Evolutionary conservation across 1,139 yeast genomes (phyloP).

Genomic region (Meyerozyma smithsonii): DNA sequence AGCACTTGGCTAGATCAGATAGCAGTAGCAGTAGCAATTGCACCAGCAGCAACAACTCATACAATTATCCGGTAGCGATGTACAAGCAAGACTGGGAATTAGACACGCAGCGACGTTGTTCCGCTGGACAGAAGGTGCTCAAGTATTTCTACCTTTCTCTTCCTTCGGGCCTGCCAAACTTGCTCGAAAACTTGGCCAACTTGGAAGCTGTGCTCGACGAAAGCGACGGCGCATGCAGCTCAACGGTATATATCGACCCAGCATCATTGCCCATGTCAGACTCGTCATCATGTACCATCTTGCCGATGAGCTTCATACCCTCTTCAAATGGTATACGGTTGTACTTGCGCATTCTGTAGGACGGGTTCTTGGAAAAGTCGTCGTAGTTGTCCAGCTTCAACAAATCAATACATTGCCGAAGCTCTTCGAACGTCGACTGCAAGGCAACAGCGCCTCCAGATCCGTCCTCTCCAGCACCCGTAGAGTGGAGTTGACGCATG

Average conservation of each 20-base stretch:
- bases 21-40: too few species aligned
- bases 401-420: constrained; percentile 60
- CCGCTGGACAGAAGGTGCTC: constrained; percentile 95
- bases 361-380: constrained; percentile 42
- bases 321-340: constrained; percentile 58
- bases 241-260: constrained; percentile 16
- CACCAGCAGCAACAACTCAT: too few species aligned
- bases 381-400: constrained; percentile 49
- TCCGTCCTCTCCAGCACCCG: constrained; percentile 15
- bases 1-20: too few species aligned
- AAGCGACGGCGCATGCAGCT: constrained; percentile 20
- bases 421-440: constrained; percentile 52
- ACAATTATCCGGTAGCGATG: constrained; percentile 94
- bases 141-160: constrained; percentile 19
- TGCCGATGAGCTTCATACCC: constrained; percentile 47
- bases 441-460: constrained; percentile 32
- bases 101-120: constrained; percentile 97
- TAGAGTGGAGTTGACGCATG: constrained; percentile 29
- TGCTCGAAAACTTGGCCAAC: constrained; percentile 39
- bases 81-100: constrained; percentile 84
- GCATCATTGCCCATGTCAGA: constrained; percentile 15
- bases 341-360: constrained; percentile 52
- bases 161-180: constrained; percentile 19
- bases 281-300: constrained; percentile 28
- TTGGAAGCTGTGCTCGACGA: constrained; percentile 32